phyloP scores from a whole-genome alignment of 306 rosid genomes.

The Pyrus pyrifolia region DNA sequence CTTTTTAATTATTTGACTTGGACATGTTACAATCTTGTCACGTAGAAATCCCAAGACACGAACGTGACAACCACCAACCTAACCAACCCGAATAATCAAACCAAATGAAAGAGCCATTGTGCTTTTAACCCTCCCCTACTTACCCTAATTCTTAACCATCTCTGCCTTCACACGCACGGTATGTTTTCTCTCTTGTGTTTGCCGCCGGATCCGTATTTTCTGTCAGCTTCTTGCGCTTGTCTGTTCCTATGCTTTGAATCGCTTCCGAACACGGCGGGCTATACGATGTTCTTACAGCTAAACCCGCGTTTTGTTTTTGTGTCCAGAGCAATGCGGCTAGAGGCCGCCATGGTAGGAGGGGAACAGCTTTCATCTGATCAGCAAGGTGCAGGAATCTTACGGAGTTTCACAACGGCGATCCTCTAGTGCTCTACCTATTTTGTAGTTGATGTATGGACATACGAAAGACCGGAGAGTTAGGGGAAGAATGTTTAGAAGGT shows the following conservation, averaged over 20 bases:
- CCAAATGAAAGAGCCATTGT: conserved; percentile 42
- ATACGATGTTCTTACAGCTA: conserved; percentile 30
- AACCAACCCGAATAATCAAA: conserved; percentile 46
- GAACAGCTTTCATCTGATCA: neutral
- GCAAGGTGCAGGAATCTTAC: neutral
- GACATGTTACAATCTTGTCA: conserved; percentile 19
- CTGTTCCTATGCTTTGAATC: conserved; percentile 12
- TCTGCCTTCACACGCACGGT: conserved; percentile 26
- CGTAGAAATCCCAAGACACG: conserved; percentile 41
- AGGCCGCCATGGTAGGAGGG: neutral
- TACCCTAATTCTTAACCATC: conserved; percentile 13
- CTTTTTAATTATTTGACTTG: conserved; percentile 21
- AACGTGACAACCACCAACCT: conserved; percentile 70
- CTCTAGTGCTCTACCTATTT: neutral
- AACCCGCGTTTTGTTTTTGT: neutral
- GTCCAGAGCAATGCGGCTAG: neutral
- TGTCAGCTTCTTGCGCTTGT: conserved; percentile 21
- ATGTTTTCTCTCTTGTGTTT: conserved; percentile 35
- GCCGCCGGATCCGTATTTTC: conserved; percentile 27
- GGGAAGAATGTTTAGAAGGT: conserved; percentile 35
- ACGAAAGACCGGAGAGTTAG: conserved; percentile 10
- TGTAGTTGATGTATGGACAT: conserved; percentile 13
- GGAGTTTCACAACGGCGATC: neutral
- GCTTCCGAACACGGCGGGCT: conserved; percentile 32
- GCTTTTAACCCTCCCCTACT: conserved; percentile 13